Evolutionary conservation across 176 grass and related monocot genomes (phyloP).

Genomic region (bread wheat (Triticum aestivum)): IWGSC_CS_RefSeq_v2.1 NC_057806.1:513538845-513539344

Average conservation of each 20-base stretch:
- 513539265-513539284: constrained; percentile 2
- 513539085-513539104: constrained; percentile 13
- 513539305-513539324: not conserved
- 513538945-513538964: not conserved
- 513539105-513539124: not conserved
- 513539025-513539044: not conserved
- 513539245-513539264: not conserved
- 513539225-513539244: not conserved
- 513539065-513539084: not conserved
- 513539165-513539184: not conserved
- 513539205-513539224: no score
- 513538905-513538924: not conserved
- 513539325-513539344: not conserved
- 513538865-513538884: not conserved
- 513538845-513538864: constrained; percentile 24
- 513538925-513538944: not conserved
- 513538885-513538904: constrained; percentile 15
- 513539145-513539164: not conserved
- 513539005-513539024: not conserved
- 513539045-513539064: not conserved
- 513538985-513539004: not conserved
- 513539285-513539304: not conserved
- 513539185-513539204: constrained; percentile 17
- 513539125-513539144: not conserved
- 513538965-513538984: not conserved